Percentiles rank a stretch among this genome's conserved stretches.
phyloP scores from a whole-genome alignment of 148 eudicot genomes.

The Heliamphora exappendiculata region DNA sequence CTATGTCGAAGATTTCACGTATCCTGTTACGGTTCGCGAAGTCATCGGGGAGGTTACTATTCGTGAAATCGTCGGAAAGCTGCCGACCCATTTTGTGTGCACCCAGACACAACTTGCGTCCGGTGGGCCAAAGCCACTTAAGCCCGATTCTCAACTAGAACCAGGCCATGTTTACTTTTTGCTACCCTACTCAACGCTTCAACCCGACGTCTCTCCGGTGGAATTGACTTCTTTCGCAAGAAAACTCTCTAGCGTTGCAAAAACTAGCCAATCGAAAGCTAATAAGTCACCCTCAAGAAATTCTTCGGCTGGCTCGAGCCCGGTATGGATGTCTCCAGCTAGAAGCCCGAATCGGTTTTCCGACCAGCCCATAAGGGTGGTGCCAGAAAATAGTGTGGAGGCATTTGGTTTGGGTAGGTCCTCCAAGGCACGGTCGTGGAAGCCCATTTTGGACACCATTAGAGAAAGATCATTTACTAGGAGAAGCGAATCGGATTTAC shows the following conservation, averaged over 20 bases:
- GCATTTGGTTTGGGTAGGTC: neutral
- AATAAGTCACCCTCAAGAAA: slow-evolving; percentile 1
- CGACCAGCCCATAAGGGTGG: neutral
- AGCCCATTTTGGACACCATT: slow-evolving; percentile 29
- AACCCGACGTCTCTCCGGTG: slow-evolving; percentile 23
- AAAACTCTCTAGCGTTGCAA: slow-evolving; percentile 23
- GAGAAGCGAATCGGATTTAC: slow-evolving; percentile 31
- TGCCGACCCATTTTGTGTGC: slow-evolving; percentile 21
- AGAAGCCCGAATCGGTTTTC: slow-evolving; percentile 12
- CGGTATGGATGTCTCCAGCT: slow-evolving; percentile 7
- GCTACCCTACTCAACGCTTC: slow-evolving; percentile 20
- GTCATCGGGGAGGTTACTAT: slow-evolving; percentile 19
- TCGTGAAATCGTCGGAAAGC: slow-evolving; percentile 16
- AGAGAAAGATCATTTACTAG: slow-evolving; percentile 25
- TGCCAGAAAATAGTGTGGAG: neutral
- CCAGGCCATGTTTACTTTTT: slow-evolving; percentile 26
- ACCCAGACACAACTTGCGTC: slow-evolving; percentile 26
- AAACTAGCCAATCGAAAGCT: neutral
- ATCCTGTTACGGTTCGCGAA: slow-evolving; percentile 21
- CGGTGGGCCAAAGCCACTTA: slow-evolving; percentile 18
- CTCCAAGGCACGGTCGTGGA: slow-evolving; percentile 21
- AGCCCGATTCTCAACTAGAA: slow-evolving; percentile 16
- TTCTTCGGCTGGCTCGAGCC: neutral
- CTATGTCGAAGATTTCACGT: slow-evolving; percentile 24
- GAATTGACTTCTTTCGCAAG: slow-evolving; percentile 27